Conservation (phyloP, 805 yeast species). For the Danielia reshetovae region DNA sequence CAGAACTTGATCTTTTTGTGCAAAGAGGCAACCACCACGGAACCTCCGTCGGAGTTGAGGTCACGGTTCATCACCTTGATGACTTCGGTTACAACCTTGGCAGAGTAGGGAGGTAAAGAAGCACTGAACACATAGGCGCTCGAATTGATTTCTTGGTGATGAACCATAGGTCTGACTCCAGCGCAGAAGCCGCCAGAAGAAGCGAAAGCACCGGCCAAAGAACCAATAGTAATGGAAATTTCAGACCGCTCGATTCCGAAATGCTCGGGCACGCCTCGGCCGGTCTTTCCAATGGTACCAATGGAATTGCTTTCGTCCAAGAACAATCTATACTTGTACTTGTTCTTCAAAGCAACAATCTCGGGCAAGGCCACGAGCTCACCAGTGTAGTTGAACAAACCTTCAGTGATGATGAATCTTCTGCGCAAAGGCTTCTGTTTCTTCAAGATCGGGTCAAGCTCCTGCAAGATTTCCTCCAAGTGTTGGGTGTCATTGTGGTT, state of each 20-base stretch:
- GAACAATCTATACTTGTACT: slow-evolving; percentile 80
- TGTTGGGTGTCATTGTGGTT: slow-evolving; percentile 88
- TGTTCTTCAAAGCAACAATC: slow-evolving; percentile 69
- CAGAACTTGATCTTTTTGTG: slow-evolving; percentile 39
- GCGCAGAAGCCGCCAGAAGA: slow-evolving; percentile 93
- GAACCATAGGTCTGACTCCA: slow-evolving; percentile 77
- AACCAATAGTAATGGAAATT: slow-evolving; percentile 82
- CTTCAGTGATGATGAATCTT: slow-evolving; percentile 89
- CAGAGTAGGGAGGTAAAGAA: slow-evolving; percentile 87
- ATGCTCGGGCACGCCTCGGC: slow-evolving; percentile 82
- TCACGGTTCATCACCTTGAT: slow-evolving; percentile 44
- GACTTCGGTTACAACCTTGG: slow-evolving; percentile 56
- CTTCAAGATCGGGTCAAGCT: slow-evolving; percentile 54
- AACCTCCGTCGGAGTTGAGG: slow-evolving; percentile 28
- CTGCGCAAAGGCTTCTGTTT: slow-evolving; percentile 78
- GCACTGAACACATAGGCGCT: slow-evolving; percentile 92
- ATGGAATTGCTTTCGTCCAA: slow-evolving; percentile 85
- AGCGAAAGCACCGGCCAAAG: slow-evolving; percentile 77
- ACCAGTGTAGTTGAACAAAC: slow-evolving; percentile 76
- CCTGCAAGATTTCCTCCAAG: slow-evolving; percentile 63
- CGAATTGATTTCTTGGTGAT: slow-evolving; percentile 89
- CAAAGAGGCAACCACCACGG: slow-evolving; percentile 30
- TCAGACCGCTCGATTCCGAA: slow-evolving; percentile 63
- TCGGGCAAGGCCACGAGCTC: slow-evolving; percentile 69
- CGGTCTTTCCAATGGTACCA: slow-evolving; percentile 81